Evolutionary conservation across 1,284 basidiomycete species (phyloP), one percentile per base, ranked within the genome.

Genomic region (Trametes polyzona): DNA sequence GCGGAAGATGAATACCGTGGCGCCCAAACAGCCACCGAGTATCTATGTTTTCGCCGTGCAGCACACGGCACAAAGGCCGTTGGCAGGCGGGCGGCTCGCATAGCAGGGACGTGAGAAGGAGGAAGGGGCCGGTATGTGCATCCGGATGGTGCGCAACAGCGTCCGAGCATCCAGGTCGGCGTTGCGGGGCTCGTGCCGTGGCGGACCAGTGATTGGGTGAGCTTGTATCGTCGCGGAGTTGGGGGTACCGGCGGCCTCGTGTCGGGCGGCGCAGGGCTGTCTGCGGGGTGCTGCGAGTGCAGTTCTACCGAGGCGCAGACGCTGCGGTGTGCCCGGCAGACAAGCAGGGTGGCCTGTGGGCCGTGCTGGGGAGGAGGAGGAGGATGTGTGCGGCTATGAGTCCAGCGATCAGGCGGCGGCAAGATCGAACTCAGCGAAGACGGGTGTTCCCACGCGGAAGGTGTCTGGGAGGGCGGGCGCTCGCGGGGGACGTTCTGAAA

Each of bases 371-470:
- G 47, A 17, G 30, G 27, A 40, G 48, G 39, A 52, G 44, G 49
- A 21, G 47, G 41, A 48, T 59, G 55, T 59, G 57, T 57, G 58
- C 55, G 61, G 63, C 61, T 60, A 61, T 61, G 55, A 62, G 57
- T 53, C 58, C 61, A 59, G 60, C 58, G 63, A 64, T 57, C 53
- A 61, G 49, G 61, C 56, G 61, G 59, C 62, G 65, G 61, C 59
- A 64, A 54, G 65, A 67, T 67, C 65, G 52, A 57, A 64, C 57
- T 63, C 66, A 55, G 66, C 66, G 66, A 63, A 63, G 61, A 41
- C 47, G 30, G 24, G 11, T 10, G 23, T 63, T 68, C 65, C 59
- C 67, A 68, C 67, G 64, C 14, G 46, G 66, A 66, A 68, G 65
- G 57, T 44, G 60, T 61, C 61, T 62, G 59, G 60, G 58, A 47